Conservation (phyloP, 2,329 filamentous ascomycete species). For the Paracamarosporium sp. region DNA sequence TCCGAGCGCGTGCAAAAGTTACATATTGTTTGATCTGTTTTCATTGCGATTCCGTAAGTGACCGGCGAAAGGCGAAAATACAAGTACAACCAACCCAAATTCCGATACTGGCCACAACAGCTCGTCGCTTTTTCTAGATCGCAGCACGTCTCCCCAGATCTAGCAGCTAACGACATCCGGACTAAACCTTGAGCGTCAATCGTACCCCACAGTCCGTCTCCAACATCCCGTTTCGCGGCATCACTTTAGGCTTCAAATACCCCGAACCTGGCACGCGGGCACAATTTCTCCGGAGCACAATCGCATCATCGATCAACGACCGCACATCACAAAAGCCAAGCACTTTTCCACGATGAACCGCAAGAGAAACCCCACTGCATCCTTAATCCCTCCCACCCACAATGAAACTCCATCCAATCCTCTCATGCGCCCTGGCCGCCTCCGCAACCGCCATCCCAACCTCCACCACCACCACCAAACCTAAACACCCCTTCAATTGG, state of each 20-base stretch:
- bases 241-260: neutral
- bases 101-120: too few relatives aligned
- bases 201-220: neutral
- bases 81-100: too few relatives aligned
- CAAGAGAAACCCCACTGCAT: neutral
- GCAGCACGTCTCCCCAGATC: too few relatives aligned
- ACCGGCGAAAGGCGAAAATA: too few relatives aligned
- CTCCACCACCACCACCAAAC: neutral
- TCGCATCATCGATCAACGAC: neutral
- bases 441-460: neutral
- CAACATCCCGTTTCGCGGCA: neutral
- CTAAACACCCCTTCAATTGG: conserved; percentile 22
- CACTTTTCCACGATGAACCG: neutral
- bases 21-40: too few relatives aligned
- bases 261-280: neutral
- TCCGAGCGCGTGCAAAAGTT: too few relatives aligned
- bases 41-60: too few relatives aligned
- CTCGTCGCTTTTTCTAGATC: too few relatives aligned
- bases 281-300: neutral
- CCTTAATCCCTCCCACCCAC: neutral
- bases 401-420: neutral
- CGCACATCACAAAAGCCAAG: neutral
- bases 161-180: too few relatives aligned
- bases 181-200: too few relatives aligned
- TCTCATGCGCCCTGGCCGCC: neutral